Conservation (phyloP, 2,329 filamentous ascomycete genomes). For the Monilinia polystroma region DNA sequence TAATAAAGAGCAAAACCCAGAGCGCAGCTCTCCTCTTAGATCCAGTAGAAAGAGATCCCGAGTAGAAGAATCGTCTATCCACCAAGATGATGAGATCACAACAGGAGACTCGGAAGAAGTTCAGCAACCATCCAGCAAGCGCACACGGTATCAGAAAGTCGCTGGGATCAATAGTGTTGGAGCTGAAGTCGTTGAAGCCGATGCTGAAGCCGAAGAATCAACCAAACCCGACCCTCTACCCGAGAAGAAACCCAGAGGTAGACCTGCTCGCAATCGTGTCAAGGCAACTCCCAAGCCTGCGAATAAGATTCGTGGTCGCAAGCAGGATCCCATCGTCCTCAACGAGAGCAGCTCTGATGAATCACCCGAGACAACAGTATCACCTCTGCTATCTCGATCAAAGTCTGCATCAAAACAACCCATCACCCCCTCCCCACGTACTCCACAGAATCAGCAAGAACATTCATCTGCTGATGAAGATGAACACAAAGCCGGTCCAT, state of each 20-base stretch:
- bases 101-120: neutral
- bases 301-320: constrained; percentile 8
- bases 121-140: constrained; percentile 14
- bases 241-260: neutral
- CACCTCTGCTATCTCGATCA: constrained; percentile 5
- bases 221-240: constrained; percentile 3
- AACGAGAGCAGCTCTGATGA: constrained; percentile 12
- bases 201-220: constrained; percentile 4
- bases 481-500: constrained; percentile 7
- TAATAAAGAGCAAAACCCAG: constrained; percentile 1
- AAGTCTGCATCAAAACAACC: constrained; percentile 3
- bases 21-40: neutral
- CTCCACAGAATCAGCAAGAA: constrained; percentile 1
- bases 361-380: neutral
- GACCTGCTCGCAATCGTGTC: neutral
- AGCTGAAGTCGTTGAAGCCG: too few species aligned
- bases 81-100: neutral
- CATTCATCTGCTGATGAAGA: constrained; percentile 1
- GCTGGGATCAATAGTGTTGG: too few species aligned
- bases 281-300: constrained; percentile 3
- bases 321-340: constrained; percentile 9
- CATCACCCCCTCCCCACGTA: neutral
- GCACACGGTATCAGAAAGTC: constrained; percentile 10
- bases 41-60: constrained; percentile 20
- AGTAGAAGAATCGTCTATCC: constrained; percentile 1